Conservation (phyloP, 352 stramenopile species). For the Phytopythium boreale region DNA sequence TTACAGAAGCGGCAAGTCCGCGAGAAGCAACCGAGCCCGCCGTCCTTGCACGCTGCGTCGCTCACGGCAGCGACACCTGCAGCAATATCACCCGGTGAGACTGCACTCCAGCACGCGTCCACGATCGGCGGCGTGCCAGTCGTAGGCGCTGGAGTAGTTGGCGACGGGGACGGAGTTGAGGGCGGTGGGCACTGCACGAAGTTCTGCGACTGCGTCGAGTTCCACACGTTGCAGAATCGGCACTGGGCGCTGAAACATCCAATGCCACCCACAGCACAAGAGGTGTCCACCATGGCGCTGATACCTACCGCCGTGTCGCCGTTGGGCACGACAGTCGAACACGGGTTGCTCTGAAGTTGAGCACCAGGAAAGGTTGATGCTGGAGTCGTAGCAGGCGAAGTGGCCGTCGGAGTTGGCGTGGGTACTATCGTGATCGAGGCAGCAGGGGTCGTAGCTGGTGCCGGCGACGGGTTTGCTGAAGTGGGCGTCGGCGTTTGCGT, state of each 20-base stretch:
- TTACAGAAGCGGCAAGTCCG: constrained; percentile 23
- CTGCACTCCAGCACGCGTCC: constrained; percentile 2
- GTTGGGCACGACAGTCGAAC: neutral
- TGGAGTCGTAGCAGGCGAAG: neutral
- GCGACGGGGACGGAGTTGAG: neutral
- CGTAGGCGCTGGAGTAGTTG: neutral
- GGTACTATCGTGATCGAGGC: neutral
- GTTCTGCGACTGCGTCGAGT: constrained; percentile 2
- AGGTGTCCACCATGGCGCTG: constrained; percentile 1
- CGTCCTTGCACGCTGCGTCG: constrained; percentile 12
- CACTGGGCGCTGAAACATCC: constrained; percentile 11
- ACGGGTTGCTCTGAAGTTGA: neutral
- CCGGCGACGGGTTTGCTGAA: constrained; percentile 2
- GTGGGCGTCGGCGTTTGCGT: constrained; percentile 2
- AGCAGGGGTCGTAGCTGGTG: neutral
- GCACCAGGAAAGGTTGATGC: neutral
- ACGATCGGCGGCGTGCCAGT: neutral
- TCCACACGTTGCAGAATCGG: constrained; percentile 12
- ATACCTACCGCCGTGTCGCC: constrained; percentile 2
- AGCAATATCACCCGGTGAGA: neutral
- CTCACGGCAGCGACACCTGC: neutral
- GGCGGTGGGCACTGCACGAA: neutral
- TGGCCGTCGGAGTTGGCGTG: constrained; percentile 3
- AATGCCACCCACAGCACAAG: neutral
- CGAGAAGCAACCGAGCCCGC: constrained; percentile 18